A percentile compares a stretch with the other conserved stretches of the same genome.
Conservation (phyloP, 371 early-diverging fungal genomes). For the Dentiscutata heterogama region DNA sequence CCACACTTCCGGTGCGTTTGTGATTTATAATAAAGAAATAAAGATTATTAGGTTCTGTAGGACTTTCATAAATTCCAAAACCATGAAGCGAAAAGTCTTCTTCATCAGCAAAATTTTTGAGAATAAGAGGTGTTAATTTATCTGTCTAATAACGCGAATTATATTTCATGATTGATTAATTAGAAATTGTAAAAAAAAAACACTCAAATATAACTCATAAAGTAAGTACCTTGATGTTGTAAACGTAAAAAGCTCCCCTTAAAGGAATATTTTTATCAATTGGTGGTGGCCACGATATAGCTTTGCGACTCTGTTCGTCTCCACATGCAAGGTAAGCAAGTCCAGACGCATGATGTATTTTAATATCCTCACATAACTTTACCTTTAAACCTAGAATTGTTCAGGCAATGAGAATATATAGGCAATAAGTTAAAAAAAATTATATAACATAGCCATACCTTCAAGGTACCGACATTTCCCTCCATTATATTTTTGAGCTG, state of each 20-base stretch:
- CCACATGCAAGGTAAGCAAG: constrained; percentile 64
- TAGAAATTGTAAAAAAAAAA: too few species aligned
- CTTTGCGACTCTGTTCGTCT: constrained; percentile 49
- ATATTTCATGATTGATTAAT: too few species aligned
- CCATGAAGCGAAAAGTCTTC: constrained; percentile 61
- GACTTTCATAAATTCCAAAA: constrained; percentile 57
- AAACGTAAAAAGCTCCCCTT: neutral
- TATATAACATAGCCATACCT: neutral
- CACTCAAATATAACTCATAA: neutral
- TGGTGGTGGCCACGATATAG: constrained; percentile 54
- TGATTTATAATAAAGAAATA: constrained; percentile 63
- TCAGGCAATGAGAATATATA: neutral
- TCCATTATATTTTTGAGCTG: neutral
- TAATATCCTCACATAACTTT: constrained; percentile 62
- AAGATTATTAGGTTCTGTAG: constrained; percentile 47
- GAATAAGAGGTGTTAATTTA: neutral
- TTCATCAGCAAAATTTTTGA: constrained; percentile 42
- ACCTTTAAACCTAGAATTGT: constrained; percentile 32
- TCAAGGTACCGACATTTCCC: neutral
- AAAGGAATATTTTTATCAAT: neutral
- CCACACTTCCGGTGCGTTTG: constrained; percentile 57
- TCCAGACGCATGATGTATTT: constrained; percentile 57
- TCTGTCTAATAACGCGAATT: constrained; percentile 8
- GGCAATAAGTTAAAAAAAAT: neutral
- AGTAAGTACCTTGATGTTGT: constrained; percentile 3